Percentiles rank a stretch among this genome's conserved stretches.
Evolutionary conservation across 2,329 filamentous ascomycete species (phyloP).

Genomic region (Sclerotinia nivalis): DNA sequence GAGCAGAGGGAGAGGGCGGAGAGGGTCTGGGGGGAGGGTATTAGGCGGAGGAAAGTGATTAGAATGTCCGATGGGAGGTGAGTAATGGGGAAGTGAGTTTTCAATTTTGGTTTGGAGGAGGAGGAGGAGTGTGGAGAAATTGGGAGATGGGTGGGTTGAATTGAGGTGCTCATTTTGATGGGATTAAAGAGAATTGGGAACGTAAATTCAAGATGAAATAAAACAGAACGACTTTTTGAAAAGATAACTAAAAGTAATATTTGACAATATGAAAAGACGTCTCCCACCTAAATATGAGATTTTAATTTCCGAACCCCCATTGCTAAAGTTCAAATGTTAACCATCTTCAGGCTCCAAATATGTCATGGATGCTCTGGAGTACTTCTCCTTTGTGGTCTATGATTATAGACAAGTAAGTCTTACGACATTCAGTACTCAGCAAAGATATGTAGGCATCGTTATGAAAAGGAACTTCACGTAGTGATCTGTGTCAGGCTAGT

Average conservation of each 20-base stretch:
- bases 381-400: neutral
- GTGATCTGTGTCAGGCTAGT: slow-evolving; percentile 5
- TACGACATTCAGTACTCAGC: neutral
- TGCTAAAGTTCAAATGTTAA: neutral
- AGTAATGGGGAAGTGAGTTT: neutral
- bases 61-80: slow-evolving; percentile 12
- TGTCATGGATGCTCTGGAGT: neutral
- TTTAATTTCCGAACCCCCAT: neutral
- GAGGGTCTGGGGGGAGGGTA: slow-evolving; percentile 6
- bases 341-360: neutral
- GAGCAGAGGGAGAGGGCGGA: slow-evolving; percentile 18
- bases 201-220: neutral
- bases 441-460: neutral
- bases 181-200: neutral
- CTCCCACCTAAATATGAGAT: neutral
- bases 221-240: neutral
- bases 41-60: neutral
- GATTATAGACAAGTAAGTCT: neutral
- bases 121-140: neutral
- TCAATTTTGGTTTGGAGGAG: neutral
- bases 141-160: neutral
- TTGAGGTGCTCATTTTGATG: neutral
- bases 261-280: neutral
- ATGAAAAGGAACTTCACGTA: neutral
- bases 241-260: neutral